These are phyloP conservation scores for Musa acuminata DNA, from an alignment of 176 grass and related monocot genomes.

Conservation along the genomic window DNA sequence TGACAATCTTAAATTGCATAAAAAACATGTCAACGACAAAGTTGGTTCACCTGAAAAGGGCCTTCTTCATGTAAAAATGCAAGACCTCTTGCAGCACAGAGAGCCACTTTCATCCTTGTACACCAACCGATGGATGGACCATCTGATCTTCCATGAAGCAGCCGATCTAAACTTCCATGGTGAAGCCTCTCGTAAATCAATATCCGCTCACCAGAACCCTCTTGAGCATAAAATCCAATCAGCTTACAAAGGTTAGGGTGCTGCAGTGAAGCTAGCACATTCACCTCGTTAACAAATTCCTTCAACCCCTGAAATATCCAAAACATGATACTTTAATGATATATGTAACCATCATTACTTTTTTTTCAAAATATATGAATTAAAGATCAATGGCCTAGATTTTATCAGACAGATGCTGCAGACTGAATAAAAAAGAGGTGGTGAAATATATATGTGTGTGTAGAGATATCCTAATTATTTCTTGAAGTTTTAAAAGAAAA, in stretches of 20 bases:
- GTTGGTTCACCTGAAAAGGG: slow-evolving; percentile 73
- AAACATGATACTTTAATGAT: slow-evolving; percentile 1
- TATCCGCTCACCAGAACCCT: slow-evolving; percentile 72
- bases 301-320: slow-evolving; percentile 55
- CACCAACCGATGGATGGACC: slow-evolving; percentile 85
- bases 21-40: slow-evolving; percentile 1
- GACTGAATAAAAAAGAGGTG: too few species aligned
- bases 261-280: slow-evolving; percentile 52
- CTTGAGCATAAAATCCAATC: slow-evolving; percentile 60
- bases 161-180: slow-evolving; percentile 71
- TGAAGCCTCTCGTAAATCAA: slow-evolving; percentile 80
- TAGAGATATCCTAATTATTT: neutral
- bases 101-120: slow-evolving; percentile 74
- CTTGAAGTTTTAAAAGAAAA: neutral
- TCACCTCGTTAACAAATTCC: slow-evolving; percentile 75
- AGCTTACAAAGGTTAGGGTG: slow-evolving; percentile 91
- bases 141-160: slow-evolving; percentile 69
- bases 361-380: neutral
- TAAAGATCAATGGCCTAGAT: neutral
- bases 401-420: neutral
- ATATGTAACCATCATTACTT: neutral
- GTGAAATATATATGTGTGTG: neutral
- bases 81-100: slow-evolving; percentile 73
- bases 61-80: slow-evolving; percentile 98
- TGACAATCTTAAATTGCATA: too few species aligned